phyloP scores from a whole-genome alignment of 805 yeast genomes.

The Wickerhamomyces rabaulensis region DNA sequence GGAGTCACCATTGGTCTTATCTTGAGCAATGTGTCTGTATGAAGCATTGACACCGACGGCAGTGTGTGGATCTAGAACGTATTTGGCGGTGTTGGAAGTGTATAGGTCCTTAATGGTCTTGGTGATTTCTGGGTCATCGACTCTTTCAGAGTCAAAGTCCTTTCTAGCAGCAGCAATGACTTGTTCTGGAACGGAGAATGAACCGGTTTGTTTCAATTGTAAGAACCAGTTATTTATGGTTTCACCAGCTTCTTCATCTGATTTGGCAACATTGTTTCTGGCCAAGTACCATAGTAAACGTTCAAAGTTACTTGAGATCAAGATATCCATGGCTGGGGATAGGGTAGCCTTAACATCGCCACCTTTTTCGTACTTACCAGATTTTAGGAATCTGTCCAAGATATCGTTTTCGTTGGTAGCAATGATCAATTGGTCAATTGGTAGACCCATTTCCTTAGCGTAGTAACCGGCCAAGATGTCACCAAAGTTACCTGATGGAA shows the following conservation, averaged over 20 bases:
- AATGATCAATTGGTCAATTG: constrained; percentile 77
- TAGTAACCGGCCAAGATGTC: constrained; percentile 95
- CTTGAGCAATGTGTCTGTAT: constrained; percentile 50
- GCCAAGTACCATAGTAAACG: constrained; percentile 93
- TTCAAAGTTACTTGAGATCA: constrained; percentile 93
- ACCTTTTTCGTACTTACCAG: constrained; percentile 79
- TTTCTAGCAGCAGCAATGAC: constrained; percentile 61
- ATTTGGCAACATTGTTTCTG: constrained; percentile 54
- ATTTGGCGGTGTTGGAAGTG: constrained; percentile 49
- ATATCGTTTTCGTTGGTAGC: constrained; percentile 97
- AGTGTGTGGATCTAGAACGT: constrained; percentile 93
- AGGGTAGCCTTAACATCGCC: constrained; percentile 77
- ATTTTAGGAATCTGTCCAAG: constrained; percentile 82
- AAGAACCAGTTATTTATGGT: constrained; percentile 72
- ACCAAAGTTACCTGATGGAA: constrained; percentile 98
- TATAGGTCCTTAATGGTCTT: constrained; percentile 71
- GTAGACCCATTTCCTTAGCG: constrained; percentile 94
- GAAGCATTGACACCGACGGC: constrained; percentile 90
- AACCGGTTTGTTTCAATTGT: constrained; percentile 69
- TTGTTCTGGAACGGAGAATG: constrained; percentile 61
- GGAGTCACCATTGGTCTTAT: constrained; percentile 32
- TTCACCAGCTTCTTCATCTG: constrained; percentile 69
- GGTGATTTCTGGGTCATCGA: constrained; percentile 73
- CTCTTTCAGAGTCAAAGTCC: constrained; percentile 75
- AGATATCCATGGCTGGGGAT: constrained; percentile 98